Evolutionary conservation across 306 rosid species (phyloP).

Genomic region (Rosa persica): DNA sequence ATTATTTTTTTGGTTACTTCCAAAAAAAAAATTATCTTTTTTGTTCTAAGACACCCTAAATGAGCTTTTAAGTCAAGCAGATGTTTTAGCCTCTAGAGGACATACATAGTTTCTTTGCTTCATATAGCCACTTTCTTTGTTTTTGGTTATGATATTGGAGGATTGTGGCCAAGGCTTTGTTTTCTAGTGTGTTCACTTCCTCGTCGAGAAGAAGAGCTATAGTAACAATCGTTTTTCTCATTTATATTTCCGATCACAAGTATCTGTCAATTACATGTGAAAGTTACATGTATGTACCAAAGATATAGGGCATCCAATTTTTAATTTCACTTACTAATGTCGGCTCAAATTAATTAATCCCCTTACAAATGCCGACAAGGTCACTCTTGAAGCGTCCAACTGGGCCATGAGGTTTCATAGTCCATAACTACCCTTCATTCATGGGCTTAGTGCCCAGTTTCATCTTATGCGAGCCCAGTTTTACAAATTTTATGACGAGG

Average conservation of each 20-base stretch:
- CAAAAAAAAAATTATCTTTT: no score
- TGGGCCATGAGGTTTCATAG: neutral
- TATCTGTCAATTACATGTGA: neutral
- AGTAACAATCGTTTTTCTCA: no score
- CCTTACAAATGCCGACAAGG: neutral
- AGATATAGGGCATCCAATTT: neutral
- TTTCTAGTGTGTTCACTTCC: no score
- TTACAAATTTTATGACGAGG: neutral
- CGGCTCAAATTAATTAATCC: neutral
- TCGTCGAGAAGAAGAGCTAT: no score
- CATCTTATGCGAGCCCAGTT: neutral
- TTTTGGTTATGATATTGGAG: no score
- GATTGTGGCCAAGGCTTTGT: neutral
- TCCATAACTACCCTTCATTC: neutral
- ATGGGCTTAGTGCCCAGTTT: neutral
- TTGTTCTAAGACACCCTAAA: no score
- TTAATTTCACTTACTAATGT: neutral
- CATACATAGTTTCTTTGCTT: no score
- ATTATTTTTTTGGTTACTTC: no score
- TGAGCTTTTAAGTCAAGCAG: no score
- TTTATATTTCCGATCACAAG: no score
- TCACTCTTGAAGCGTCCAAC: neutral
- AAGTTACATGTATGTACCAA: neutral
- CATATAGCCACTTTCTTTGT: no score
- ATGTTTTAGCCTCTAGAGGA: no score